These are phyloP conservation scores for Rubroshorea leprosula DNA, from an alignment of 345 rosid genomes.

Conservation along the genomic window DNA sequence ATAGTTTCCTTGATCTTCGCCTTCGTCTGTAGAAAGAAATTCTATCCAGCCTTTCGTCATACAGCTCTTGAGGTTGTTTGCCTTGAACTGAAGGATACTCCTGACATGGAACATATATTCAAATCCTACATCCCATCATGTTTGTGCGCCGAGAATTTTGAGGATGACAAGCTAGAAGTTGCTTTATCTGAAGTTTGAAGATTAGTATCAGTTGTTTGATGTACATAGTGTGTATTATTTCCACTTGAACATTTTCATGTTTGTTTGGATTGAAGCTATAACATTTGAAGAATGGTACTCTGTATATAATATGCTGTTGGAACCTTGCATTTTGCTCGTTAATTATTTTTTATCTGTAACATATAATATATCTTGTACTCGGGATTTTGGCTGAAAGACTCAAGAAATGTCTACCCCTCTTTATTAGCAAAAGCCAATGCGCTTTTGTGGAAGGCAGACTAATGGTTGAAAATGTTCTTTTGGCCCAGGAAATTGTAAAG, in stretches of 20 bases:
- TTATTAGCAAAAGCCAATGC: no score
- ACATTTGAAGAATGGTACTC: not conserved
- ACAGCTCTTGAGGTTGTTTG: constrained; percentile 68
- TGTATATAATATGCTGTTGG: constrained; percentile 8
- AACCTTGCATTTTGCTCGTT: not conserved
- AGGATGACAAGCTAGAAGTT: constrained; percentile 54
- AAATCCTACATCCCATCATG: constrained; percentile 53
- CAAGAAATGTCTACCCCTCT: no score
- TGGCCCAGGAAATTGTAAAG: no score
- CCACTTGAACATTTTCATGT: not conserved
- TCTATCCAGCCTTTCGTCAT: constrained; percentile 50
- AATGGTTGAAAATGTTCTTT: no score
- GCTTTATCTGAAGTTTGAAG: constrained; percentile 19
- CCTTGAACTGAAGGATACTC: constrained; percentile 55
- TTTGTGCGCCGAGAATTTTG: constrained; percentile 60
- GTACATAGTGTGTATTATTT: not conserved
- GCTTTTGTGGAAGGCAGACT: no score
- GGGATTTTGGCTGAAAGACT: no score
- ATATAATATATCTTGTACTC: constrained; percentile 1
- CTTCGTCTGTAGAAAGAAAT: constrained; percentile 55
- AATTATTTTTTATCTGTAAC: not conserved
- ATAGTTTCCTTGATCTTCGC: constrained; percentile 47
- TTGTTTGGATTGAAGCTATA: not conserved
- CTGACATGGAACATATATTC: constrained; percentile 54
- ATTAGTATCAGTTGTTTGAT: constrained; percentile 9